phyloP scores from a whole-genome alignment of 495 filamentous ascomycete genomes.

The Podospora comata region DNA sequence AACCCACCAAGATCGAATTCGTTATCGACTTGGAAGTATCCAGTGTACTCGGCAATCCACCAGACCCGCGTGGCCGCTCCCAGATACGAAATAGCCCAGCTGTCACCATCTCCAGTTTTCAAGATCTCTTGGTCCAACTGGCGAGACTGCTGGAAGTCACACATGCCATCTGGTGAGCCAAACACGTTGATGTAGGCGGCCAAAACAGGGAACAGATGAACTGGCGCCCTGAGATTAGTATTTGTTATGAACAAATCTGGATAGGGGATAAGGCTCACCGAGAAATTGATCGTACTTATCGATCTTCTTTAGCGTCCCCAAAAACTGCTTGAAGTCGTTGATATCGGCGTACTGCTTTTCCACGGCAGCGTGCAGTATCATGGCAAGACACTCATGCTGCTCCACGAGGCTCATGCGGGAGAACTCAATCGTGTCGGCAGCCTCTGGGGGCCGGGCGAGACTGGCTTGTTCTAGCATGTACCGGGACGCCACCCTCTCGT shows the following conservation, averaged over 20 bases:
- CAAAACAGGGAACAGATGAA: slow-evolving; percentile 78
- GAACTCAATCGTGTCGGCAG: slow-evolving; percentile 69
- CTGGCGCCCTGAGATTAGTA: slow-evolving; percentile 36
- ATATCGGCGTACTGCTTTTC: slow-evolving; percentile 65
- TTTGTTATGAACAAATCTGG: not conserved
- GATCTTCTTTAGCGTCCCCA: slow-evolving; percentile 60
- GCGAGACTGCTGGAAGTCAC: slow-evolving; percentile 60
- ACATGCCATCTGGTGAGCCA: slow-evolving; percentile 64
- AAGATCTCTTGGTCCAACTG: slow-evolving; percentile 65
- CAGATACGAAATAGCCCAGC: slow-evolving; percentile 67
- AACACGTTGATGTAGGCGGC: slow-evolving; percentile 69
- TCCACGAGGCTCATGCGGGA: slow-evolving; percentile 68
- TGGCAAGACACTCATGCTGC: slow-evolving; percentile 85
- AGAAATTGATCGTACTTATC: slow-evolving; percentile 68
- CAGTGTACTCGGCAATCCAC: slow-evolving; percentile 93
- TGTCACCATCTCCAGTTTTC: slow-evolving; percentile 57
- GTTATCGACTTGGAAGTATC: slow-evolving; percentile 73
- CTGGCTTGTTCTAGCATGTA: slow-evolving; percentile 62
- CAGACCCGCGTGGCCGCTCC: slow-evolving; percentile 70
- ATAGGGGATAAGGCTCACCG: slow-evolving; percentile 18
- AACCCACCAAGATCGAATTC: slow-evolving; percentile 54
- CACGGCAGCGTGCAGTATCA: slow-evolving; percentile 70
- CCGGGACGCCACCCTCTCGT: slow-evolving; percentile 66
- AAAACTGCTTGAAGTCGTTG: slow-evolving; percentile 68
- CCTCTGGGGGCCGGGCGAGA: slow-evolving; percentile 57